Base-by-base conservation (phyloP, 768 basidiomycete genomes). In the Clavulina sp. region DNA sequence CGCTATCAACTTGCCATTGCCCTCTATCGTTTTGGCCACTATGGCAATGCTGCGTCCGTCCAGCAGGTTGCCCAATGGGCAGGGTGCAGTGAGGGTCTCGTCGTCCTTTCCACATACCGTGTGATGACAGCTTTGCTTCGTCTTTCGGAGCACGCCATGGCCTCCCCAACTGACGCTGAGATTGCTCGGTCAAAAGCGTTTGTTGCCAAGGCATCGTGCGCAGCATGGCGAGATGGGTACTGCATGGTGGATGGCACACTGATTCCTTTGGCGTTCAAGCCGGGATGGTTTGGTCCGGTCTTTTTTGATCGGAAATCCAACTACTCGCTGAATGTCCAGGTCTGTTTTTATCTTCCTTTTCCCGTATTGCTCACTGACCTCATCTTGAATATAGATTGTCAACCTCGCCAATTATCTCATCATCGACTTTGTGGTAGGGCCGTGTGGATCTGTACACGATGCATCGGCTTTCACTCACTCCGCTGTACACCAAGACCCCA, bases 21-120 rank as follows among this genome's bases (percentile, higher is more conserved):
- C 6, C 65, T 72, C 5, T 70, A 62, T 44, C 58, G 63, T 0
- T 69, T 70, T 58, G 68, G 69, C 2, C 66, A 66, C 51, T 59
- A 60, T 55, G 68, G 70, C 24, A 72, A 68, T 65, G 66, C 63
- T 18, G 62, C 64, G 1, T 52, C 58, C 9, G 34, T 66, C 3
- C 54, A 61, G 29, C 44, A 59, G n/a, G 64, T 71, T 5, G 64
- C 65, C 1, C 52, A 60, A 9, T 71, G 69, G 70, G 61, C 69
- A 6, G 70, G 71, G 0, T 18, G 61, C 30, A 60, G 60, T 0
- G 60, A 61, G 34, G 68, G 69, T 0, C 64, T 64, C 4, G 63
- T 69, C 7, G 24, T 53, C 3, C 48, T 60, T 4, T 48, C 33
- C 13, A 68, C 64, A 5, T 56, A 58, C 1, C 55, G 61, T 5